Base-by-base conservation (phyloP, 2,329 filamentous ascomycete genomes). In the Sporothrix inflata region DNA sequence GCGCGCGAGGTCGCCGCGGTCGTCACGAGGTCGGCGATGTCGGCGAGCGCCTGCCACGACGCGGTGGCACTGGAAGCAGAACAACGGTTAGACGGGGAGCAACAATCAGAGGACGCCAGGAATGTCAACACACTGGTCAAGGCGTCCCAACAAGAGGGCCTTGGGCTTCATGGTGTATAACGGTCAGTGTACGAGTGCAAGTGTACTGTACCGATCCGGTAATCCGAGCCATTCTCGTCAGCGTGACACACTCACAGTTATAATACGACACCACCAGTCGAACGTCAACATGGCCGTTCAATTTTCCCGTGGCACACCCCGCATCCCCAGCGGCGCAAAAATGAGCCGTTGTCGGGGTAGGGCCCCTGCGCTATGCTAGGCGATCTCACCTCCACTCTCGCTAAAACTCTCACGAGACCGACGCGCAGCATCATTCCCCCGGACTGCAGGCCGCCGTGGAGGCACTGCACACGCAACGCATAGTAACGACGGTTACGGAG, bases 31-130 rank as follows among this genome's bases (percentile, higher is more conserved):
- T 71, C 71, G 47, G 67, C 71, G 5, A 70, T 8, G 7, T 70
- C 67, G n/a, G 71, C 30, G 16, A 73, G 68, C 0, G 71, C 60
- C 24, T 70, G n/a, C 71, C 71, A 73, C 2, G 71, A 60, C 3
- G 34, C 61, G 5, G 34, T 65, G 19, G 70, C 70, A 14, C 70
- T 72, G 63, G 9, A n/a, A 45, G 16, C 1, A 45, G 16, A 2
- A 45, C 3, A 47, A 16, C 16, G 34, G 34, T 42, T 21, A 38
- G 60, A 3, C 12, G 14, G 19, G 1, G 34, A 16, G 14, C 42
- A 27, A 40, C 9, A 30, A 38, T 60, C 16, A 60, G 8, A 38
- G 30, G 1, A 40, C 0, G 16, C 3, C 38, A 12, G 12, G 12
- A 1, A 6, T 12, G 21, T 30, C 4, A 27, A 45, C 60, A 16